Evolutionary conservation across 176 grass and related monocot species (phyloP).

Genomic region (Musa acuminata): DNA sequence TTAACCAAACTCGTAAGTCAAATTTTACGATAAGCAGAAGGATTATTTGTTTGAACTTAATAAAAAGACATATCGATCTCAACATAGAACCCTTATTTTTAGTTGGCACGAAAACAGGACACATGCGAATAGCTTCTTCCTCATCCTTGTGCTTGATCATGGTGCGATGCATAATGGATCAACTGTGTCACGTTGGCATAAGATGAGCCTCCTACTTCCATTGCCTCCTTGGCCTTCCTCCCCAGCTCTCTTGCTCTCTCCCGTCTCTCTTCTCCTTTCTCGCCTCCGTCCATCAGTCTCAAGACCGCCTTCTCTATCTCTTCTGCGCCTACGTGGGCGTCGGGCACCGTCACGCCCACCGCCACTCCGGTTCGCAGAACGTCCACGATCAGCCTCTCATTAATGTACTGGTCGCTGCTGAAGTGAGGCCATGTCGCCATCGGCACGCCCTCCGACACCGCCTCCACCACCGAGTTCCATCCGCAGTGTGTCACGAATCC

Average conservation of each 20-base stretch:
- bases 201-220: not conserved
- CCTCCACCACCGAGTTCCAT: constrained; percentile 9
- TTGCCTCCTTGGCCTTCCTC: not conserved
- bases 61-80: too few relatives aligned
- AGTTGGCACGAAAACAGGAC: too few relatives aligned
- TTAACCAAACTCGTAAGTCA: too few relatives aligned
- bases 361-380: not conserved
- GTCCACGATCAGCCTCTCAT: not conserved
- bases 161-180: not conserved
- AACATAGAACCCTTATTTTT: too few relatives aligned
- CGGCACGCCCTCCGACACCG: not conserved
- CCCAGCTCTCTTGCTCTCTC: not conserved
- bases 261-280: not conserved
- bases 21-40: too few relatives aligned
- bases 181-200: not conserved
- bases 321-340: too few relatives aligned
- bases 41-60: too few relatives aligned
- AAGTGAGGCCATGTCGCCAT: constrained; percentile 6
- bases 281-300: not conserved
- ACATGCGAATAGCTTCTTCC: not conserved
- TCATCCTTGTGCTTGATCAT: not conserved
- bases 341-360: not conserved
- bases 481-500: constrained; percentile 10
- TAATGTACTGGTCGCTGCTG: not conserved
- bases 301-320: not conserved